Evolutionary conservation across 805 yeast species (phyloP), one percentile per base, ranked within the genome.

Genomic region (Wickerhamiella brachini): DNA sequence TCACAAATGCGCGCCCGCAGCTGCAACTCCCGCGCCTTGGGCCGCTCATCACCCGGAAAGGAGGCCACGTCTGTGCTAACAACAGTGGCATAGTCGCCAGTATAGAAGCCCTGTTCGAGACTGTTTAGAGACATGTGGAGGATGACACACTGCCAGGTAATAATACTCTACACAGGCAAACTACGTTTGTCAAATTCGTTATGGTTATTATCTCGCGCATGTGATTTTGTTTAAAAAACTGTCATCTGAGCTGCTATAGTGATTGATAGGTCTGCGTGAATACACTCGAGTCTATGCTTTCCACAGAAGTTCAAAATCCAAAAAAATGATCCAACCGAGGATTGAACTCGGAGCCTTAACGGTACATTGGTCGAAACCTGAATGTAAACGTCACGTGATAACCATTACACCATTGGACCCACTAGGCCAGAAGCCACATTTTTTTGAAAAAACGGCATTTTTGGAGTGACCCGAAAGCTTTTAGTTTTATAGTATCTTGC

Each of bases 61-160:
- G 55, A 55, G 2, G 59, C 47, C 8, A 61, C 50, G 18, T 67
- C 62, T 10, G 62, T 53, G 34, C 48, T 55, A 13, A 65, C 29
- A 6, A 70, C 73, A 26, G 64, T 59, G 43, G 54, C 51, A 55
- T 62, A 68, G 48, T 69, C 69, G 39, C 73, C 73, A 22, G 69
- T 62, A 56, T 68, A 70, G 56, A 68, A 70, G 22, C 71, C 69
- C 55, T 62, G 66, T 55, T 69, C 69, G 46, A 69, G 58, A 44
- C 61, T 55, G 51, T 65, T 60, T 26, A 69, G 58, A 48, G 64
- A 68, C 42, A 37, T 37, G 21, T 26, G 47, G 47, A 26, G 47
- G 47, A 26, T 29, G 38, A 29, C 39, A 45, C 29, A 45, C n/a
- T n/a, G n/a, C n/a, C n/a, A n/a, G n/a, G n/a, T n/a, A n/a, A n/a